Evolutionary conservation across 2,329 filamentous ascomycete genomes (phyloP), one percentile per base, ranked within the genome.

Genomic region (Pseudogymnoascus sp.): DNA sequence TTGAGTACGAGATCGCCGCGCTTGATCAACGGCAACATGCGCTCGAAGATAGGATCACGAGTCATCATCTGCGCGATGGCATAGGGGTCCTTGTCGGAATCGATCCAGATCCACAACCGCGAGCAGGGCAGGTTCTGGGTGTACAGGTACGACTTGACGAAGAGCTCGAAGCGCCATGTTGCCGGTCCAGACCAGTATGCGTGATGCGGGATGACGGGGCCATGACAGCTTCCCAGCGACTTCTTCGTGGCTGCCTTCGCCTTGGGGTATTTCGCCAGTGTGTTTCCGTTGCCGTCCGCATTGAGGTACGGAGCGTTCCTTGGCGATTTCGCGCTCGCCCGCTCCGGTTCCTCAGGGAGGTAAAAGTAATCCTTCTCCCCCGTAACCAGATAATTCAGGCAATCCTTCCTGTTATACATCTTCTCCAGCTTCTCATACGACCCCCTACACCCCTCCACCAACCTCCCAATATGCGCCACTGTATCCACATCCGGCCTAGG

Each of bases 141-240:
- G 69, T 83, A 80, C 0, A 84, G 76, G 68, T 83, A 82, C 62
- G 78, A 79, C 73, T 84, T 84, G 73, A 83, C 73, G 67, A 84
- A 83, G 31, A 81, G 74, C 67, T 83, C 82, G 44, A 83, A 79
- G 46, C 82, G 75, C 82, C 82, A 84, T 3, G 80, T 83, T 3
- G 81, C 80, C 7, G 80, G 78, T 3, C 82, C 82, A 7, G 80
- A 82, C 82, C 82, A 83, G 76, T 83, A 83, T 29, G 79, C 77
- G 67, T 84, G 82, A 61, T 80, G 83, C 3, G 80, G 80, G 31
- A 83, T 76, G 66, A 83, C 80, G n/a, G 81, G 80, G 1, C 82
- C 82, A 44, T 80, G 75, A 66, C 82, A 84, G 26, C 77, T 75
- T n/a, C 80, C 81, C 38, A 79, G 75, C 9, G 70, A 75, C 2